A percentile compares a stretch with the other conserved stretches of the same genome.
phyloP scores from a whole-genome alignment of 441 rosid genomes.

The Pelargonium exstipulatum region DNA sequence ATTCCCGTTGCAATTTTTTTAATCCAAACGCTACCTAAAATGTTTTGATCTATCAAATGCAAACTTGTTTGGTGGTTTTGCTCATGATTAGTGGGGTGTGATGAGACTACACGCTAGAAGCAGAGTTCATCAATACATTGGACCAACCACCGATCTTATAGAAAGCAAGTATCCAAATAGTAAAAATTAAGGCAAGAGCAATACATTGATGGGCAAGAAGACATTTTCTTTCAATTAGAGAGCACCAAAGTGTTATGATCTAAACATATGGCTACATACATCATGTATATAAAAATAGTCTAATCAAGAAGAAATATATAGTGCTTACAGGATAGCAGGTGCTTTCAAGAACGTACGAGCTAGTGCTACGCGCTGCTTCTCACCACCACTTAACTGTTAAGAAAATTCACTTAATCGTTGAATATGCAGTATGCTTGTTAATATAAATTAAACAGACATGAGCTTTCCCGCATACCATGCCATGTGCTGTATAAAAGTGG shows the following conservation, averaged over 20 bases:
- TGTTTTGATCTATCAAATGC: not conserved
- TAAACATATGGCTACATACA: not conserved
- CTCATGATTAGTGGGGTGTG: not conserved
- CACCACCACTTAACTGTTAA: conserved; percentile 94
- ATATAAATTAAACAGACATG: too few species aligned
- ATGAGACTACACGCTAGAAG: not conserved
- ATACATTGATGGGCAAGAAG: not conserved
- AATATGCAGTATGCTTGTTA: conserved; percentile 9
- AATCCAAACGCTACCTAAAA: not conserved
- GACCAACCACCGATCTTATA: not conserved
- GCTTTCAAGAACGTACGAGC: conserved; percentile 93
- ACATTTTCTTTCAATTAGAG: not conserved
- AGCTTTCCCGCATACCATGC: too few species aligned
- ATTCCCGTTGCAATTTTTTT: too few species aligned
- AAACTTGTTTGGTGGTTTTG: conserved; percentile 2
- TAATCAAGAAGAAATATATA: conserved; percentile 11
- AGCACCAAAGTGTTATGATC: too few species aligned
- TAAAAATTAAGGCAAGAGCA: not conserved
- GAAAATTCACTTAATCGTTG: conserved; percentile 11
- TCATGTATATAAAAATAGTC: conserved; percentile 4
- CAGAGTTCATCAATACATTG: not conserved
- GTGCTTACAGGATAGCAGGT: conserved; percentile 78
- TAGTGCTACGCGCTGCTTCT: conserved; percentile 96
- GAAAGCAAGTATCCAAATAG: too few species aligned
- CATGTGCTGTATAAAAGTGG: too few species aligned